Conservation (phyloP, 352 stramenopile species). For the Globisporangium recalcitrans region DNA sequence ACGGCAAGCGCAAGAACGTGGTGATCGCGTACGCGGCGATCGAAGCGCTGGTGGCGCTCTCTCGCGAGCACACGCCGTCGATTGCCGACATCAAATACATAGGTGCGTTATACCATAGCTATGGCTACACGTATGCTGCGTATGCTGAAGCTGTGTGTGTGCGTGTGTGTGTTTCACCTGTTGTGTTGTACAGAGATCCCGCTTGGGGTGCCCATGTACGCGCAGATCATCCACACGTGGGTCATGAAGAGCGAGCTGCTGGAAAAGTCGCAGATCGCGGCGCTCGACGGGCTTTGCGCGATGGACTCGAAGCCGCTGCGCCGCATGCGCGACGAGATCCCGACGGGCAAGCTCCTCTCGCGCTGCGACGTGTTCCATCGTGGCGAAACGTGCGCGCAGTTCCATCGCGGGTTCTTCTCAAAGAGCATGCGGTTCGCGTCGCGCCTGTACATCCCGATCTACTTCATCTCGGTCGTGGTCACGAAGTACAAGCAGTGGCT, state of each 20-base stretch:
- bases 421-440: conserved; percentile 36
- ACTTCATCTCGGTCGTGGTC: conserved; percentile 41
- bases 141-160: too few relatives aligned
- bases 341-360: conserved; percentile 29
- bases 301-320: conserved; percentile 25
- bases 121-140: too few relatives aligned
- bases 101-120: conserved; percentile 24
- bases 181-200: conserved; percentile 27
- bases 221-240: conserved; percentile 61
- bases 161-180: too few relatives aligned
- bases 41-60: conserved; percentile 36
- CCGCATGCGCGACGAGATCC: conserved; percentile 58
- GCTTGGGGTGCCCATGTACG: conserved; percentile 29
- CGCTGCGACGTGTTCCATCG: conserved; percentile 62
- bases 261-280: conserved; percentile 34
- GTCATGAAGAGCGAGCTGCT: conserved; percentile 51
- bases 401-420: conserved; percentile 38
- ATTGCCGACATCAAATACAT: conserved; percentile 42
- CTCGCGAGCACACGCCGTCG: conserved; percentile 21
- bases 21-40: conserved; percentile 48
- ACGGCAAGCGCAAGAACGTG: conserved; percentile 39
- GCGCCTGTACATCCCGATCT: conserved; percentile 63
- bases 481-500: conserved; percentile 60
- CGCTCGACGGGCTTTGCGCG: conserved; percentile 49
- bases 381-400: conserved; percentile 34